These are phyloP conservation scores for Fraxinus angustifolia DNA, from an alignment of 305 asterid genomes.

Conservation along the genomic window DNA sequence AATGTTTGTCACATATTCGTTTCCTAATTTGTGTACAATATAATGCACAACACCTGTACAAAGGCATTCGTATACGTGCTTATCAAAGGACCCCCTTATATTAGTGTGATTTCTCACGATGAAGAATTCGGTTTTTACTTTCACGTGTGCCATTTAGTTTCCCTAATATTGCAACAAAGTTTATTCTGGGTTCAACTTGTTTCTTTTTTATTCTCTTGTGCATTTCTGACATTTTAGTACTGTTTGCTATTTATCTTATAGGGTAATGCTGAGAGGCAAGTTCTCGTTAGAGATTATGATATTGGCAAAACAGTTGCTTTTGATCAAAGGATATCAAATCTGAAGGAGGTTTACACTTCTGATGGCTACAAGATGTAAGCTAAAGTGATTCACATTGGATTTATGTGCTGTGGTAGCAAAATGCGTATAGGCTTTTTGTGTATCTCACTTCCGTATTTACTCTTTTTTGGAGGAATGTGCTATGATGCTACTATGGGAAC, in stretches of 20 bases:
- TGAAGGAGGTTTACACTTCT: conserved; percentile 80
- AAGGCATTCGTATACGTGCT: neutral
- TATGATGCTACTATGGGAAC: neutral
- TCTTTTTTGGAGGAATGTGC: neutral
- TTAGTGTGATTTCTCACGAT: conserved; percentile 16
- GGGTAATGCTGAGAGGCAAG: conserved; percentile 91
- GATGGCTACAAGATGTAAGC: conserved; percentile 89
- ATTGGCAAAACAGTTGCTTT: conserved; percentile 71
- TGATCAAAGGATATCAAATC: conserved; percentile 61
- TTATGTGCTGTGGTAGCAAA: neutral
- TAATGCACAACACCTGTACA: conserved; percentile 6
- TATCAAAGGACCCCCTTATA: conserved; percentile 15
- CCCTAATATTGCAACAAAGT: neutral
- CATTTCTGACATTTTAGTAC: conserved; percentile 3
- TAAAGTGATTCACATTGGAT: neutral
- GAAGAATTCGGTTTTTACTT: conserved; percentile 18
- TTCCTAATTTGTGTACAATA: neutral
- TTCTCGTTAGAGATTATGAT: conserved; percentile 79
- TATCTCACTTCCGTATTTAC: neutral
- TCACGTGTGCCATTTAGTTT: conserved; percentile 1
- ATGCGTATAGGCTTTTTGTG: neutral
- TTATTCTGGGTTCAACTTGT: conserved; percentile 4
- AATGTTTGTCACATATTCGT: neutral
- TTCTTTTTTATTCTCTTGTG: conserved; percentile 14
- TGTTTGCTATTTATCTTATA: conserved; percentile 29